phyloP scores from a whole-genome alignment of 1,284 basidiomycete genomes.

The Hemileia vastatrix region DNA sequence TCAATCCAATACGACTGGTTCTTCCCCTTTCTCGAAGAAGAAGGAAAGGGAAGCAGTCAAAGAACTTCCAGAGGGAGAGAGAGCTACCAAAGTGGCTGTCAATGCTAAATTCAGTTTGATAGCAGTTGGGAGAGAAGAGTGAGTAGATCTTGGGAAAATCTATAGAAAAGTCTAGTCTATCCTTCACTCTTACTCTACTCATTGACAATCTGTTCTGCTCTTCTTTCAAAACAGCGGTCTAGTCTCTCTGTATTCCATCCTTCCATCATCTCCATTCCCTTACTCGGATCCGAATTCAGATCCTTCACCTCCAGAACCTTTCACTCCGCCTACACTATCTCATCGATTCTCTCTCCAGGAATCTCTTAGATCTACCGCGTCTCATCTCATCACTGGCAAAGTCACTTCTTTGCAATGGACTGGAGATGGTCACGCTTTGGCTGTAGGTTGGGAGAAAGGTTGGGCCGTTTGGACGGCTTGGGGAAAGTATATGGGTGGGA shows the following conservation, averaged over 20 bases:
- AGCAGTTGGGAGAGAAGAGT: conserved; percentile 69
- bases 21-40: no score
- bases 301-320: conserved; percentile 25
- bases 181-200: conserved; percentile 52
- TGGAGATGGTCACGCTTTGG: conserved; percentile 88
- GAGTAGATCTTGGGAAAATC: conserved; percentile 48
- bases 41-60: not conserved
- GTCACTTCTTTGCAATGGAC: conserved; percentile 76
- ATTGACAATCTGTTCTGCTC: conserved; percentile 53
- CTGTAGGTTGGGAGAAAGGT: conserved; percentile 78
- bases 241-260: conserved; percentile 28
- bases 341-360: conserved; percentile 39
- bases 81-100: conserved; percentile 56
- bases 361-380: conserved; percentile 41
- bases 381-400: conserved; percentile 53
- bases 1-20: no score
- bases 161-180: conserved; percentile 53
- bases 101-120: conserved; percentile 77
- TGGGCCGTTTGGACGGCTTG: conserved; percentile 88
- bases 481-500: conserved; percentile 69
- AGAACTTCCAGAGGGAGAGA: conserved; percentile 56
- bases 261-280: conserved; percentile 28
- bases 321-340: conserved; percentile 27
- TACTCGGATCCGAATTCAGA: conserved; percentile 35
- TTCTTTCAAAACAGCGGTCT: conserved; percentile 24